Conservation (phyloP, 305 asterid genomes). For the Ilex paraguariensis region DNA sequence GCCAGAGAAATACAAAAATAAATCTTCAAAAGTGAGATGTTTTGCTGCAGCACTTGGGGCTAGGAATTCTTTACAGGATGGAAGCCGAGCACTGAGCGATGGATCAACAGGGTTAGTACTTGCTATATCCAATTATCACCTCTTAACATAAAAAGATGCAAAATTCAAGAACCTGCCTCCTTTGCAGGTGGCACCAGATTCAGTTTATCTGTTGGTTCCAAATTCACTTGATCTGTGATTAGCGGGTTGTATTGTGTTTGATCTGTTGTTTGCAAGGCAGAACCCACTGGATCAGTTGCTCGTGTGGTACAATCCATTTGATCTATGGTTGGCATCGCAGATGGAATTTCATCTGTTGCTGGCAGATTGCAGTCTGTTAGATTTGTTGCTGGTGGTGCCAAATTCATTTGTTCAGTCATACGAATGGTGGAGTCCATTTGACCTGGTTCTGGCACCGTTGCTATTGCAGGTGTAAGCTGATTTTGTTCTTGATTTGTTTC, state of each 20-base stretch:
- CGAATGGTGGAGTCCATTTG: constrained; percentile 31
- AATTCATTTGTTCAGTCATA: constrained; percentile 14
- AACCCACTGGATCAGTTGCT: background rate
- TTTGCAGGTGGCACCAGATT: constrained; percentile 19
- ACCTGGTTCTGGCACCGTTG: constrained; percentile 18
- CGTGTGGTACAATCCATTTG: constrained; percentile 12
- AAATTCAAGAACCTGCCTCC: constrained; percentile 31
- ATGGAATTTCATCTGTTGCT: constrained; percentile 29
- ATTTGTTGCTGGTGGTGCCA: constrained; percentile 21
- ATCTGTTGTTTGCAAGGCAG: constrained; percentile 18
- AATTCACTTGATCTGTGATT: constrained; percentile 36
- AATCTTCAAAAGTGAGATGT: too few relatives aligned
- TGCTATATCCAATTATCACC: background rate
- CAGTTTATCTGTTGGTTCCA: constrained; percentile 37
- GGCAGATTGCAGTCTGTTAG: constrained; percentile 16
- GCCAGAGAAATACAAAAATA: too few relatives aligned
- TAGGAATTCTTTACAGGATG: too few relatives aligned
- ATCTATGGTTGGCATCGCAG: constrained; percentile 11
- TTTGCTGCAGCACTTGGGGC: too few relatives aligned
- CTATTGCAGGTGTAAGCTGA: constrained; percentile 17
- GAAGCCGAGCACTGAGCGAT: background rate
- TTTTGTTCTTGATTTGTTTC: constrained; percentile 26
- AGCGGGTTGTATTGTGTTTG: constrained; percentile 21
- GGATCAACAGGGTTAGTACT: background rate
- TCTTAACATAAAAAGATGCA: too few relatives aligned